Base-by-base conservation (phyloP, 2,329 filamentous ascomycete species). In the Beauveria scarabaeidicola region DNA sequence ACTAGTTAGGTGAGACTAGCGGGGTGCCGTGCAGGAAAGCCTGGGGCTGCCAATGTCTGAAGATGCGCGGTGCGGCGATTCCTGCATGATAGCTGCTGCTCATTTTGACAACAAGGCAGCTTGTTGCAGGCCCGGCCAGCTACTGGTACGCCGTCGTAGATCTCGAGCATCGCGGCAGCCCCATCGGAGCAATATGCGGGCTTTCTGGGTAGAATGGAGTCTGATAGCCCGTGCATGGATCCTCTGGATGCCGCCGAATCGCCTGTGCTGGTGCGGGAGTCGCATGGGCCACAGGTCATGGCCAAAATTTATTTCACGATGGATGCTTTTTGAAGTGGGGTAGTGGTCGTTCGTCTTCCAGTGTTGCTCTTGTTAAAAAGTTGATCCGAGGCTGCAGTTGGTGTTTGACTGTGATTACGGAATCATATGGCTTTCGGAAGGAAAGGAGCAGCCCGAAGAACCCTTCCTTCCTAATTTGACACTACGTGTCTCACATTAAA, bases 121-220 rank as follows among this genome's bases (percentile, higher is more conserved):
- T 29, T 32, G 41, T 59, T 48, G 57, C 57, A 52, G 48, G 46
- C 57, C 53, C 50, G 29, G 50, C 41, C 50, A 53, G 48, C 41
- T 59, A 51, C 57, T 48, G 48, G 29, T 59, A 51, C 50, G 48
- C 57, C 57, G 50, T 53, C 57, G 57, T 48, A 53, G 50, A 59
- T 59, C 57, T 53, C 29, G 47, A 53, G 41, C 41, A 53, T 53
- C 50, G 57, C 23, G 50, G 48, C 50, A 53, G 57, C 57, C 57
- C 57, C 57, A 59, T 59, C 57, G 57, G 32, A 41, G 32, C 41
- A 59, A 47, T 47, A 59, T 59, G 57, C 57, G 53, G 48, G 57
- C 57, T 48, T 17, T 21, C 38, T 13, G n/a, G 38, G 47, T 47
- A 44, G 50, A 59, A 53, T 48, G 21, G 48, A 32, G 51, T 13